Evolutionary conservation across 495 filamentous ascomycete species (phyloP).

Genomic region (Penicillium waksmanii): DNA sequence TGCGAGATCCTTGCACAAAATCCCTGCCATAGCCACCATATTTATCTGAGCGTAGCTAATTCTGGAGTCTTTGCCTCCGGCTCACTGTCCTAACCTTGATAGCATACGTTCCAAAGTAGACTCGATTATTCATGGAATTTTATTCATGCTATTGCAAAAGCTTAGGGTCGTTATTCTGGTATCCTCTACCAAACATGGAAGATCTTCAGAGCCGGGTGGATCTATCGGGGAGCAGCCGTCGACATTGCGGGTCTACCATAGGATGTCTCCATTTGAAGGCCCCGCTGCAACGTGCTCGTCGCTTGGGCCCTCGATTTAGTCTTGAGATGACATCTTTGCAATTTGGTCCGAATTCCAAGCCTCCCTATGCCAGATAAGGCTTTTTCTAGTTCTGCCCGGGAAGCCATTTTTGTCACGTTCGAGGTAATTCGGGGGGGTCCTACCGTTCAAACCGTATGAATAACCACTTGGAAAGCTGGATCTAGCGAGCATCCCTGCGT

Average conservation of each 20-base stretch:
- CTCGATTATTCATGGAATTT: neutral
- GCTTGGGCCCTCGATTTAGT: too few species aligned
- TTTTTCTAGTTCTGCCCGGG: too few species aligned
- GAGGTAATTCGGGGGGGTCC: too few species aligned
- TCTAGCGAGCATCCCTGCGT: too few species aligned
- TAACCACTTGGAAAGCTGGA: too few species aligned
- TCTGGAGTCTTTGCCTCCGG: neutral
- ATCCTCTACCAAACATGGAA: neutral
- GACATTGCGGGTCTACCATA: neutral
- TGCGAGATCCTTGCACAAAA: neutral
- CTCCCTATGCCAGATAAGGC: too few species aligned
- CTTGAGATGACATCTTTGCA: too few species aligned
- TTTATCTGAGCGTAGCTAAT: neutral
- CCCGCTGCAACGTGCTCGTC: neutral
- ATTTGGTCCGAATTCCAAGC: too few species aligned
- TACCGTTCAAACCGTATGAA: too few species aligned
- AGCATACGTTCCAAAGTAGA: neutral
- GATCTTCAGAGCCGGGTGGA: neutral
- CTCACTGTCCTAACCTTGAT: neutral
- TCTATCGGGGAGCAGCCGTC: neutral
- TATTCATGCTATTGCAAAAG: neutral
- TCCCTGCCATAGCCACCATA: neutral
- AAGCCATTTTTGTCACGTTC: too few species aligned
- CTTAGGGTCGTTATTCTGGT: neutral
- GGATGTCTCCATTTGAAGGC: neutral